Base-by-base conservation (phyloP, 352 stramenopile species). In the Pythium rishiriense region DNA sequence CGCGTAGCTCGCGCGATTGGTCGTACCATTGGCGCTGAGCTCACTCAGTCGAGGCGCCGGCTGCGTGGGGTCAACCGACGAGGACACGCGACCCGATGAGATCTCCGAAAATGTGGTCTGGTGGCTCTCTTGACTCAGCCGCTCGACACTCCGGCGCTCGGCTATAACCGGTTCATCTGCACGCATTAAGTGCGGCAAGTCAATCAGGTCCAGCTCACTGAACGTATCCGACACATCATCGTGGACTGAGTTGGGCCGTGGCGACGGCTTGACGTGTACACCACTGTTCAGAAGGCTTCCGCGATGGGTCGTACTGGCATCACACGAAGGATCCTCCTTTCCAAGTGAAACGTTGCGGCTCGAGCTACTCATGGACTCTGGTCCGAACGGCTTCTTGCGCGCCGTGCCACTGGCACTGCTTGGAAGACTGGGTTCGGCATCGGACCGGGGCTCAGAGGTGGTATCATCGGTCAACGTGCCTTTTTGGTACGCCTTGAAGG, bases 161-260 rank as follows among this genome's bases (percentile, higher is more conserved):
- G 48, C 33, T 1, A 19, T 24, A 19, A 24, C 22, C 15, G 68
- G 66, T 53, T 88, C 68, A 21, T 84, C 78, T 11, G 86, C 88
- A 45, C 76, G 77, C 79, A 92, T 88, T 43, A 92, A 62, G 29
- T 92, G 83, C 17, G 83, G 83, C 12, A 92, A 69, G 41, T 89
- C 81, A 11, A 78, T 77, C 50, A 92, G 65, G 42, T 90, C 83
- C 65, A 91, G 70, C 52, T 91, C 83, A 48, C 83, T 92, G 57
- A 92, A 92, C 0, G 83, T 87, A 43, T 92, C 83, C 8, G 75
- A 89, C 21, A 79, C 70, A 26, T 78, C 74, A 26, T 87, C 75
- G 43, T 77, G 81, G 43, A 87, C 75, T 26, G 76, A 85, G 28
- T 84, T 77, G 9, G 63, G 68, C 21, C 74, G 82, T 7, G 68